Base-by-base conservation (phyloP, 805 yeast genomes). In the Monosporozyma aquatica region DNA sequence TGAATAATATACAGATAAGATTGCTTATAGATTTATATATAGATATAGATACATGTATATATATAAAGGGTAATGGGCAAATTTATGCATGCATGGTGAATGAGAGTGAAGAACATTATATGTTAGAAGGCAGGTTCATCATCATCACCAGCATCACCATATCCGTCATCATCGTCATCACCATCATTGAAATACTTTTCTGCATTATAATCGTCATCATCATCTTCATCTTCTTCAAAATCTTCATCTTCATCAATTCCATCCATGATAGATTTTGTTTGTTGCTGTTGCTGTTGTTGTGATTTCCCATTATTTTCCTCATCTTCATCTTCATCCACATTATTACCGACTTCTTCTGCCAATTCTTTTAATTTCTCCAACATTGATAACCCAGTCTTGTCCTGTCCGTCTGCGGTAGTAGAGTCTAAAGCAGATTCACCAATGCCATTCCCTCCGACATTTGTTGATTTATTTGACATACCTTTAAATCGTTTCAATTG, bases 41-140 rank as follows among this genome's bases (percentile, higher is more conserved):
- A 35, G 17, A 26, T 27, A 40, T 23, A 37, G 27, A 24, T 29
- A 29, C 11, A 32, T 32, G 15, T 17, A 13, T 23, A 23, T 23
- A 23, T 23, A 23, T 23, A 23, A 6, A 23, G 6, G 25, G 25
- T 23, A 23, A 26, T 26, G 10, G 6, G n/a, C n/a, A 26, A 11
- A 26, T 28, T n/a, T 28, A 28, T 28, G 7, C 6, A 28, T 28
- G 32, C 9, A 28, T 28, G 17, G 4, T 29, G 6, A 9, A 15
- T 15, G 18, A 29, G 9, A 11, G 33, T 29, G 17, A 29, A 5
- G 17, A 15, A 21, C 33, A 29, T 15, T 15, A 15, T 8, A 15
- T 15, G 6, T 58, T 61, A 76, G 51, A 76, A 76, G 3, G 78
- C 81, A n/a, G 81, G 80, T 54, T 75, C 80, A 43, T 76, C 80